Percentiles rank a stretch among this genome's conserved stretches.
phyloP scores from a whole-genome alignment of 2,329 filamentous ascomycete genomes.

The Penicillium sp. region DNA sequence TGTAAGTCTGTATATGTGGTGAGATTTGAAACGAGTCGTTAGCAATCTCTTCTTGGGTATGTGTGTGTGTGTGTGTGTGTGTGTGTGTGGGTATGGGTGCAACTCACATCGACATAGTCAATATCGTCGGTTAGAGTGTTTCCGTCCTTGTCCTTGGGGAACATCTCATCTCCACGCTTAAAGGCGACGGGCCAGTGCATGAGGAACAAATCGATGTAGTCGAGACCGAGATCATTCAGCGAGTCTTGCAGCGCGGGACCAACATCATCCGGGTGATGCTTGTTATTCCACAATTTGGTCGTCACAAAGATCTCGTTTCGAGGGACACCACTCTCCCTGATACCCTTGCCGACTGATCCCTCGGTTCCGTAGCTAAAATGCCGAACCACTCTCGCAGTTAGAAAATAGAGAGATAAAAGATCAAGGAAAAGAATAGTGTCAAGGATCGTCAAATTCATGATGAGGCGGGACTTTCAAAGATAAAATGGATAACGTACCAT shows the following conservation, averaged over 20 bases:
- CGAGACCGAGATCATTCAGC: conserved; percentile 55
- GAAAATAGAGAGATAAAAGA: not conserved
- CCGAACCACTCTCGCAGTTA: not conserved
- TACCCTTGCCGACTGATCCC: conserved; percentile 56
- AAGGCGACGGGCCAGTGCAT: conserved; percentile 58
- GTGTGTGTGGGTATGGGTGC: not conserved
- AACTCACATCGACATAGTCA: conserved; percentile 36
- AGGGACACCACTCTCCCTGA: conserved; percentile 57
- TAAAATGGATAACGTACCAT: conserved; percentile 20
- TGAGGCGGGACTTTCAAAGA: no score
- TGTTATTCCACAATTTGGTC: conserved; percentile 60
- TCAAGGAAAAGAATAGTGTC: no score
- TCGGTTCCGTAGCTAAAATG: conserved; percentile 53
- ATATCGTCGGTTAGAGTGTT: conserved; percentile 33
- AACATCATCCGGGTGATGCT: conserved; percentile 54
- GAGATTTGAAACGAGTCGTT: no score
- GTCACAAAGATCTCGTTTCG: conserved; percentile 58
- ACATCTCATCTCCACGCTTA: conserved; percentile 30
- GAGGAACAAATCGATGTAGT: conserved; percentile 62
- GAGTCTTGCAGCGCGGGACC: conserved; percentile 54
- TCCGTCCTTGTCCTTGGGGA: conserved; percentile 36
- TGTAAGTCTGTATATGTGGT: conserved; percentile 31
- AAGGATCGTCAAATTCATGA: no score
- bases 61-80: no score
- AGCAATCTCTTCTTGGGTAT: no score